Evolutionary conservation across 1,139 yeast genomes (phyloP), one percentile per base, ranked within the genome.

Genomic region (Geotrichum aggregatum): DNA sequence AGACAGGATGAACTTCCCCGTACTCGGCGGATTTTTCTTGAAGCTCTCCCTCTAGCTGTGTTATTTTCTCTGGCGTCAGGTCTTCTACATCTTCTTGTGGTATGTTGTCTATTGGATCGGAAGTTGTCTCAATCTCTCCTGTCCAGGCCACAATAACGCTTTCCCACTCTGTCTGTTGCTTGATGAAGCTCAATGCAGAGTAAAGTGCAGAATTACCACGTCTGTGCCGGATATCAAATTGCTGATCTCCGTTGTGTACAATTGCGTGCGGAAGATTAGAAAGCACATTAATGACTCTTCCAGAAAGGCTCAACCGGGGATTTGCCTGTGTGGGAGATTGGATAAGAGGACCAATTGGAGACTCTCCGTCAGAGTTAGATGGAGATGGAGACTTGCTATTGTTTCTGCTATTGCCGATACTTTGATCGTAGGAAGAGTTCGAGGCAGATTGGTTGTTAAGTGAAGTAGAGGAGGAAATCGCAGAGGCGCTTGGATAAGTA

Each of bases 111-210:
- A 28, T 51, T 33, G 33, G 54, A 46, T 28, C 53, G 56, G 42
- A 51, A 56, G 54, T 58, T 24, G 48, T 60, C 52, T 75, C 74
- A 26, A 54, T 52, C 68, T 89, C 98, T 26, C 98, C 98, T 0
- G 97, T 86, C 99, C 99, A 94, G 1, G 91, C 97, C 52, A 94
- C 83, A 55, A 88, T 71, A 58, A 88, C 87, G 45, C 91, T 83
- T 59, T 88, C 94, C 94, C 97, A 92, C 48, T 82, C 78, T 8
- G 59, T 36, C 41, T 63, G 58, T n/a, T 52, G 47, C 50, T 76
- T 76, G 54, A 92, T 71, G 63, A 79, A 83, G 58, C 76, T 75
- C 58, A 86, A 79, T 3, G 95, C 82, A 6, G 95, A 82, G 64
- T 84, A 84, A 49, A 91, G 71, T 0, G 98, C 95, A 13, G 94